phyloP scores from a whole-genome alignment of 2,329 filamentous ascomycete genomes.

The Hymenoscyphus occultus region DNA sequence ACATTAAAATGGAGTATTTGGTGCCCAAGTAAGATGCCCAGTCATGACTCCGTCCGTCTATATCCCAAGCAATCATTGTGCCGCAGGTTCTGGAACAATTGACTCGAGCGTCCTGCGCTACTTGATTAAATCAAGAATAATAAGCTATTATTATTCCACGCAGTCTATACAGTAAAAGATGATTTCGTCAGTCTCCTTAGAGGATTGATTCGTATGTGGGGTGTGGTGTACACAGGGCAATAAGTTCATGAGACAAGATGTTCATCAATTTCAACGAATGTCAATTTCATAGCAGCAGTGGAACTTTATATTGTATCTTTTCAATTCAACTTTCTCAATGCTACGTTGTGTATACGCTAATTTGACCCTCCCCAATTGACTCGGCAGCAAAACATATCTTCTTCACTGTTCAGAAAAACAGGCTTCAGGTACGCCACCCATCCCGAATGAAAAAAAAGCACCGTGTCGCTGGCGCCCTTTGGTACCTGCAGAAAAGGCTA shows the following conservation, averaged over 20 bases:
- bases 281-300: neutral
- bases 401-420: neutral
- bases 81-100: too few species aligned
- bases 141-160: too few species aligned
- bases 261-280: neutral
- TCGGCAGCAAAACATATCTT: neutral
- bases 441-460: constrained; percentile 4
- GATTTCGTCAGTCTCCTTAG: too few species aligned
- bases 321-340: constrained; percentile 14
- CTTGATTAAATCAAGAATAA: too few species aligned
- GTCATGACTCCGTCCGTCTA: too few species aligned
- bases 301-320: neutral
- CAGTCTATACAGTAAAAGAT: too few species aligned
- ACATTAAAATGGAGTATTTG: too few species aligned
- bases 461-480: constrained; percentile 23
- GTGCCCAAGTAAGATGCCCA: too few species aligned
- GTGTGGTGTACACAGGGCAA: too few species aligned
- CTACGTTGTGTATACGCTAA: constrained; percentile 21
- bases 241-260: neutral
- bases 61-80: too few species aligned
- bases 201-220: too few species aligned
- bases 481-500: constrained; percentile 11
- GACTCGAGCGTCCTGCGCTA: too few species aligned
- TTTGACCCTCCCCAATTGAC: constrained; percentile 4
- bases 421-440: neutral